Evolutionary conservation across 306 rosid genomes (phyloP).

Genomic region (Echinosophora koreensis): DNA sequence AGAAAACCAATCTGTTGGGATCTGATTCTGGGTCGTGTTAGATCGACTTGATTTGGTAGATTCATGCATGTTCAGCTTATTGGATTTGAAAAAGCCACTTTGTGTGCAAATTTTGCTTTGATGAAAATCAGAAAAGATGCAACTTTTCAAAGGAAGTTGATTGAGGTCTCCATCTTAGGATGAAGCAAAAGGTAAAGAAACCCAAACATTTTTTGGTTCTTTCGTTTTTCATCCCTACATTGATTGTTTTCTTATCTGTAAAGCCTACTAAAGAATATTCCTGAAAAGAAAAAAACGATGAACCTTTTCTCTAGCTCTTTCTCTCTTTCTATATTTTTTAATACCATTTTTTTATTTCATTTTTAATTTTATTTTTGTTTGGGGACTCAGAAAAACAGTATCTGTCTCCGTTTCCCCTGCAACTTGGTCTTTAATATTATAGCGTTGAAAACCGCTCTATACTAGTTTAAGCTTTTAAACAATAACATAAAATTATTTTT

Average conservation of each 20-base stretch:
- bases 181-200: slow-evolving; percentile 38
- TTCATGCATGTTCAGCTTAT: neutral
- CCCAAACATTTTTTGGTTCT: slow-evolving; percentile 32
- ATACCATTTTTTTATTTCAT: no score
- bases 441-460: slow-evolving; percentile 58
- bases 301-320: slow-evolving; percentile 51
- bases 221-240: slow-evolving; percentile 44
- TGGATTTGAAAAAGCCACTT: neutral
- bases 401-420: slow-evolving; percentile 73
- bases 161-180: slow-evolving; percentile 45
- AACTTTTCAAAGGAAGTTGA: slow-evolving; percentile 42
- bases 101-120: neutral
- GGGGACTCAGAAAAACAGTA: slow-evolving; percentile 37
- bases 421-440: slow-evolving; percentile 72
- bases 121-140: slow-evolving; percentile 36
- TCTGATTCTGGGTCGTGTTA: slow-evolving; percentile 13
- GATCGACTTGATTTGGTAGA: neutral
- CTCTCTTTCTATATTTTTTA: slow-evolving; percentile 37
- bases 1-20: neutral
- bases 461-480: slow-evolving; percentile 42
- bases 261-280: slow-evolving; percentile 55
- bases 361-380: neutral
- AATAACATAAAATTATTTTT: slow-evolving; percentile 4
- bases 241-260: slow-evolving; percentile 58
- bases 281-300: slow-evolving; percentile 53